phyloP scores from a whole-genome alignment of 1,284 basidiomycete species.

The Marasmius tenuissimus region DNA sequence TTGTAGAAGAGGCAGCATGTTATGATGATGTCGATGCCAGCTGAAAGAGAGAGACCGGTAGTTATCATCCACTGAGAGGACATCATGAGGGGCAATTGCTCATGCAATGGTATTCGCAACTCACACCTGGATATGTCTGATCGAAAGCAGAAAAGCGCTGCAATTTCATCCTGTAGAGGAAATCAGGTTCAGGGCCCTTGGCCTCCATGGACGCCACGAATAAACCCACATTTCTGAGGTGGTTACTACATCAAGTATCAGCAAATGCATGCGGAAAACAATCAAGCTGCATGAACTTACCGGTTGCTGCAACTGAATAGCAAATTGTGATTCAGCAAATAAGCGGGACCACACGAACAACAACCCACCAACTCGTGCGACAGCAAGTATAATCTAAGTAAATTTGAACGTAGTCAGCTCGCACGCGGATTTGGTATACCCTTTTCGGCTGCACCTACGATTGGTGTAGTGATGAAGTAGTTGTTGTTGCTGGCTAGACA shows the following conservation, averaged over 20 bases:
- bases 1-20: constrained; percentile 45
- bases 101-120: background rate
- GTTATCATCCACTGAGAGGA: constrained; percentile 47
- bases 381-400: background rate
- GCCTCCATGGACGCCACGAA: background rate
- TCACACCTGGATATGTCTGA: background rate
- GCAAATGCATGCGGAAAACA: background rate
- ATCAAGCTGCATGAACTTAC: background rate
- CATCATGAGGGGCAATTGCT: constrained; percentile 22
- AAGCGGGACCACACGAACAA: background rate
- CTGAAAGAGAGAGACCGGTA: constrained; percentile 47
- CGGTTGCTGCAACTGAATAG: background rate
- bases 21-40: constrained; percentile 47
- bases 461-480: constrained; percentile 34
- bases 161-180: background rate
- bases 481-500: constrained; percentile 32
- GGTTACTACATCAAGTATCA: constrained; percentile 3
- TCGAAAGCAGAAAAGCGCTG: constrained; percentile 8
- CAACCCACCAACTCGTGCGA: background rate
- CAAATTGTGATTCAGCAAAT: background rate
- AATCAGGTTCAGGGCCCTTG: background rate
- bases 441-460: constrained; percentile 27
- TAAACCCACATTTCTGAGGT: constrained; percentile 9
- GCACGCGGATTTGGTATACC: background rate
- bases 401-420: background rate